Evolutionary conservation across 495 filamentous ascomycete genomes (phyloP).

Genomic region (Xanthoparmelia taractica): DNA sequence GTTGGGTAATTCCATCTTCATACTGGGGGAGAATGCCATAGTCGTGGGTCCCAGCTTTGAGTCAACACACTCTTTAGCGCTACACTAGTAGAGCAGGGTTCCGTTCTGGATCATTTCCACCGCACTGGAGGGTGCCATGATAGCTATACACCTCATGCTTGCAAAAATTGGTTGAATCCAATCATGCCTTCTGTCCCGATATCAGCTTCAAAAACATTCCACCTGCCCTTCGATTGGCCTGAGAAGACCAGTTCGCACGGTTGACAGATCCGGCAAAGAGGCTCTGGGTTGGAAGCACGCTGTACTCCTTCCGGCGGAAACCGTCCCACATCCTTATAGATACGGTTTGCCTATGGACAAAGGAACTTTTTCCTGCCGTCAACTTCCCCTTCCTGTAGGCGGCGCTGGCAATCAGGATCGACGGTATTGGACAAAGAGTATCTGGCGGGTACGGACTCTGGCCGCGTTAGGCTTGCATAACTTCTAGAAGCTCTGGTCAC

Average conservation of each 20-base stretch:
- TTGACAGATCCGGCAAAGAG: neutral
- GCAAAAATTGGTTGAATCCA: constrained; percentile 13
- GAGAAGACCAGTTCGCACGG: neutral
- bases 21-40: neutral
- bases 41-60: constrained; percentile 4
- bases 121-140: neutral
- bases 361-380: constrained; percentile 3
- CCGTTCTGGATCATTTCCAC: constrained; percentile 19
- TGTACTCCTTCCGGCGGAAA: constrained; percentile 7
- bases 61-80: constrained; percentile 18
- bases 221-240: neutral
- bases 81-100: constrained; percentile 24
- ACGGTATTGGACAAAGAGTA: constrained; percentile 15
- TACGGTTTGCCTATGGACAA: constrained; percentile 8
- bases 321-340: neutral
- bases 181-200: neutral
- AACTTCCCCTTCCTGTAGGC: neutral
- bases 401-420: constrained; percentile 3
- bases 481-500: constrained; percentile 3
- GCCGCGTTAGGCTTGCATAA: neutral
- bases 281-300: neutral
- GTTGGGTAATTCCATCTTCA: neutral
- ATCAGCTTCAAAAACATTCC: neutral
- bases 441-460: neutral
- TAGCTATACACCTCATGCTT: constrained; percentile 15